Conservation (phyloP, 1,139 yeast genomes). For the Pichia sp. region DNA sequence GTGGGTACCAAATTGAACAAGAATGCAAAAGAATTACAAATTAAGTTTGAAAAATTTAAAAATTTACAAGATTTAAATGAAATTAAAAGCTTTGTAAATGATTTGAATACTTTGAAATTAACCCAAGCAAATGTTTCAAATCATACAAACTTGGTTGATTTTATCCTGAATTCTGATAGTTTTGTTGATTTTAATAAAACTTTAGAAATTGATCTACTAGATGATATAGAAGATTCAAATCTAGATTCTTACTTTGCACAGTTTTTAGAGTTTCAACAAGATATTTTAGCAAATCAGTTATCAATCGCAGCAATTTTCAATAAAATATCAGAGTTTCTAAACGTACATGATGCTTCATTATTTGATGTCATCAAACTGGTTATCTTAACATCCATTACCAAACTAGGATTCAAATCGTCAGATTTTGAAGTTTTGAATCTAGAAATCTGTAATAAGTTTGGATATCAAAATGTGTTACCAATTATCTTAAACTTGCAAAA, state of each 20-base stretch:
- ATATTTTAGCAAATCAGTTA: constrained; percentile 48
- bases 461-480: constrained; percentile 39
- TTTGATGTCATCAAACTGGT: constrained; percentile 42
- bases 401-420: constrained; percentile 58
- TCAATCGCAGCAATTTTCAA: constrained; percentile 27
- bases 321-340: constrained; percentile 17
- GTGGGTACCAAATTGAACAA: constrained; percentile 69
- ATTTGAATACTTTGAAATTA: constrained; percentile 59
- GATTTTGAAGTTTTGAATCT: constrained; percentile 47
- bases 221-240: constrained; percentile 9
- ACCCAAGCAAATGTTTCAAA: constrained; percentile 64
- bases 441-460: constrained; percentile 53
- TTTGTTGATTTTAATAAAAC: constrained; percentile 31
- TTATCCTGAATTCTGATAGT: constrained; percentile 39
- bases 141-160: constrained; percentile 74
- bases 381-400: constrained; percentile 49
- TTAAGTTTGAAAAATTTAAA: constrained; percentile 58
- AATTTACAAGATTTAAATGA: constrained; percentile 55
- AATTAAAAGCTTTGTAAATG: constrained; percentile 65
- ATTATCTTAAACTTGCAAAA: constrained; percentile 33
- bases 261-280: constrained; percentile 67
- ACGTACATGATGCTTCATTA: constrained; percentile 43
- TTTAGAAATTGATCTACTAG: constrained; percentile 23
- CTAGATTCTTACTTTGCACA: constrained; percentile 38
- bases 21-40: constrained; percentile 66